phyloP scores from a whole-genome alignment of 1,139 yeast species.

The Kodamaea ohmeri region DNA sequence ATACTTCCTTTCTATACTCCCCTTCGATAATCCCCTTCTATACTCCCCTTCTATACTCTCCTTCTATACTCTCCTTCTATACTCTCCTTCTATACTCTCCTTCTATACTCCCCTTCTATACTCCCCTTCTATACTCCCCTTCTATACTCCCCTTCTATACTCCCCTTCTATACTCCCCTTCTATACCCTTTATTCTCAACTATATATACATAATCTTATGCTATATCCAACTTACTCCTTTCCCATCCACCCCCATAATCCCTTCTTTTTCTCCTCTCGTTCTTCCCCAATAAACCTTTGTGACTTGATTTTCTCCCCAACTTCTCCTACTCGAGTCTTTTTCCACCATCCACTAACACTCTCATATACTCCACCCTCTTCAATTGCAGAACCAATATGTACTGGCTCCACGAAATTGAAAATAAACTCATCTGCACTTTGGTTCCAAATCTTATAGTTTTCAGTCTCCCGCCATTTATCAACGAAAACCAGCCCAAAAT shows the following conservation, averaged over 20 bases:
- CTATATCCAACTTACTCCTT: too few species aligned
- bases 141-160: too few species aligned
- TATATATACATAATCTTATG: too few species aligned
- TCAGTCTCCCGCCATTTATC: conserved; percentile 63
- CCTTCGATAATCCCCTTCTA: background rate
- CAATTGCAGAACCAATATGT: conserved; percentile 48
- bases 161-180: too few species aligned
- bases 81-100: conserved; percentile 10
- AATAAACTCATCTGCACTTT: conserved; percentile 78
- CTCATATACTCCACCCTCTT: conserved; percentile 15
- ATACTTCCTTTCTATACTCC: background rate
- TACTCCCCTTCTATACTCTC: conserved; percentile 2
- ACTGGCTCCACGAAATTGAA: conserved; percentile 84
- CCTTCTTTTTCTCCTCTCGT: conserved; percentile 1
- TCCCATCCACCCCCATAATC: conserved; percentile 4
- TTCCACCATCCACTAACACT: conserved; percentile 6
- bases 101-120: conserved; percentile 5
- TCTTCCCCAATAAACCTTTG: conserved; percentile 3
- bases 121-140: too few species aligned
- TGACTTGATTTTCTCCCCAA: background rate
- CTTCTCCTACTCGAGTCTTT: background rate
- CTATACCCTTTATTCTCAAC: too few species aligned
- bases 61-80: background rate
- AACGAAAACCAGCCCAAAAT: conserved; percentile 57
- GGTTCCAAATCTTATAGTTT: conserved; percentile 69